phyloP scores from a whole-genome alignment of 2,329 filamentous ascomycete species.

The Neobulgaria alba region DNA sequence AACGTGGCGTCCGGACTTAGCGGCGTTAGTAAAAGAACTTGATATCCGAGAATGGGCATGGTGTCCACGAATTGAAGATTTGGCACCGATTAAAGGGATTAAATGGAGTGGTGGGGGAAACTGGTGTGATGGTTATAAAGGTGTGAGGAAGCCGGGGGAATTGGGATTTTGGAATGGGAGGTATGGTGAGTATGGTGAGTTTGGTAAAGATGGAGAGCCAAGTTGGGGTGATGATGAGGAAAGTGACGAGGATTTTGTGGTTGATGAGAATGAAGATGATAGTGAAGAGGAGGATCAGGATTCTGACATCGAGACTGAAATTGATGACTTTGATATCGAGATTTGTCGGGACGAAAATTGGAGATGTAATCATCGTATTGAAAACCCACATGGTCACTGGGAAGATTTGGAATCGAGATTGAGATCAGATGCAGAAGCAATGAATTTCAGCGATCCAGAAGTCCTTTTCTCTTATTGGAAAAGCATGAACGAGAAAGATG shows the following conservation, averaged over 20 bases:
- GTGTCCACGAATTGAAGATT: conserved; percentile 6
- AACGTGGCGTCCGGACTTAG: conserved; percentile 10
- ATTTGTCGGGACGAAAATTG: too few species aligned
- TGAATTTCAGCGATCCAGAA: too few species aligned
- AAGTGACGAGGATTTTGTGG: conserved; percentile 60
- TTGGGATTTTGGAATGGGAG: background rate
- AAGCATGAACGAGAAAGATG: too few species aligned
- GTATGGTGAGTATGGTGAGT: conserved; percentile 1
- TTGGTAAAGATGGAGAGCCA: conserved; percentile 24
- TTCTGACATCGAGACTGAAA: too few species aligned
- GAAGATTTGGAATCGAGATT: too few species aligned
- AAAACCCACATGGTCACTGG: too few species aligned
- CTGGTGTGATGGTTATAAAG: too few species aligned
- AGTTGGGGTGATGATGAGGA: conserved; percentile 59
- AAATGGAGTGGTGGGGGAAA: background rate
- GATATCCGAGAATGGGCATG: conserved; percentile 12
- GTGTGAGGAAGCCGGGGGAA: background rate
- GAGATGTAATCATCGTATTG: too few species aligned
- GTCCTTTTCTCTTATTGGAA: too few species aligned
- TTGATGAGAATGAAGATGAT: conserved; percentile 39
- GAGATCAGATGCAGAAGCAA: too few species aligned
- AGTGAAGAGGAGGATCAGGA: background rate
- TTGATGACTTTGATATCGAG: too few species aligned
- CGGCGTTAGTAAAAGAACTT: conserved; percentile 6
- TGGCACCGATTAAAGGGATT: background rate